Evolutionary conservation across 2,329 filamentous ascomycete genomes (phyloP).

Genomic region (Colletotrichum endophyticum): DNA sequence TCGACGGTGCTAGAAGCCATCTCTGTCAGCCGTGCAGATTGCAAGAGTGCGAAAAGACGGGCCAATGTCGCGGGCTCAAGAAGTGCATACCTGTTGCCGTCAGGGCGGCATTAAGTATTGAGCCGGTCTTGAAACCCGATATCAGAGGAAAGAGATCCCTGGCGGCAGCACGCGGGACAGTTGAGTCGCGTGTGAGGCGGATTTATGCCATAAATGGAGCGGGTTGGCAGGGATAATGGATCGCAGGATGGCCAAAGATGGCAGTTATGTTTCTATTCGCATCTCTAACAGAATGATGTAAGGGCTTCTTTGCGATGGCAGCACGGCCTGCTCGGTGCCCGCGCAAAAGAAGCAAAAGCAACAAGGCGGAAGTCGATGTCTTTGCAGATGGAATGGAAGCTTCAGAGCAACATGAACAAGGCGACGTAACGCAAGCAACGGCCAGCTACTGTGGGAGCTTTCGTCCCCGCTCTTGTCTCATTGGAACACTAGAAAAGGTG

Average conservation of each 20-base stretch:
- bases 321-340: neutral
- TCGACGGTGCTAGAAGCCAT: slow-evolving; percentile 16
- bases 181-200: slow-evolving; percentile 11
- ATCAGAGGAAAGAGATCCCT: slow-evolving; percentile 19
- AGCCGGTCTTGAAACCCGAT: slow-evolving; percentile 20
- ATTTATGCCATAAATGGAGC: slow-evolving; percentile 21
- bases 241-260: slow-evolving; percentile 11
- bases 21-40: neutral
- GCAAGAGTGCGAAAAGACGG: neutral
- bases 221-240: slow-evolving; percentile 13
- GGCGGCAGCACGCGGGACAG: neutral
- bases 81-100: neutral
- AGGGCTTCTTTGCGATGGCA: neutral
- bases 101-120: slow-evolving; percentile 13
- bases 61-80: neutral
- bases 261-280: slow-evolving; percentile 15
- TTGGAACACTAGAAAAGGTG: neutral
- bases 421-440: slow-evolving; percentile 3
- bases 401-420: neutral
- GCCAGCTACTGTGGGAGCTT: neutral
- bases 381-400: neutral
- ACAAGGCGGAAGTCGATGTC: neutral
- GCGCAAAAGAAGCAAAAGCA: slow-evolving; percentile 1
- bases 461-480: slow-evolving; percentile 14
- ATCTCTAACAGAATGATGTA: slow-evolving; percentile 12